phyloP scores from a whole-genome alignment of 495 filamentous ascomycete genomes.

The Xylaria castorea region DNA sequence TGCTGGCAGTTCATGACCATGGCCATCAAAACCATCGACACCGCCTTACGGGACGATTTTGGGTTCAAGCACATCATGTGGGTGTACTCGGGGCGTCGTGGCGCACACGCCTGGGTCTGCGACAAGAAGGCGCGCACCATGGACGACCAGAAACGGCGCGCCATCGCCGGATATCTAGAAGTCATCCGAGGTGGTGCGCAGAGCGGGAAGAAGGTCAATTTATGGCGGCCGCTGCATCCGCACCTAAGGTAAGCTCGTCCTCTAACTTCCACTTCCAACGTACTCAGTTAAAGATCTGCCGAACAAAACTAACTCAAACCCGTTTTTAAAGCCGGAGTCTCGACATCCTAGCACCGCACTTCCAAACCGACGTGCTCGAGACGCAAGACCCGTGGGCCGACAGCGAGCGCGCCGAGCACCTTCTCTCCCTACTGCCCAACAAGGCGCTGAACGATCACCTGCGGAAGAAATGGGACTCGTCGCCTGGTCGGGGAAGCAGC shows the following conservation, averaged over 20 bases:
- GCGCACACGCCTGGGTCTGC: conserved; percentile 98
- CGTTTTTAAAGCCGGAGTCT: conserved; percentile 72
- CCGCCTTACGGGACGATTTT: conserved; percentile 87
- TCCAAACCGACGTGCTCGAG: conserved; percentile 78
- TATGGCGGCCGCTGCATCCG: conserved; percentile 86
- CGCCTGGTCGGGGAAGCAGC: conserved; percentile 72
- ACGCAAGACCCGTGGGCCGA: conserved; percentile 86
- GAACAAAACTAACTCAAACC: not conserved
- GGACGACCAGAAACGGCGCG: conserved; percentile 81
- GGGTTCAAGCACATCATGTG: conserved; percentile 96
- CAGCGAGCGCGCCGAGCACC: conserved; percentile 68
- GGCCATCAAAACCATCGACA: conserved; percentile 92
- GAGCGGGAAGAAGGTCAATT: conserved; percentile 85
- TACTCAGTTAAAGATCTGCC: not conserved
- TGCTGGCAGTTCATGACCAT: conserved; percentile 98
- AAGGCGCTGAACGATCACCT: conserved; percentile 73
- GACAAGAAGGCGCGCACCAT: conserved; percentile 83
- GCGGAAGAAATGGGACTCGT: conserved; percentile 87
- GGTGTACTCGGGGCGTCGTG: conserved; percentile 97
- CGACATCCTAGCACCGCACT: conserved; percentile 69
- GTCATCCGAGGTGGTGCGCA: conserved; percentile 82
- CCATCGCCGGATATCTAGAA: conserved; percentile 87
- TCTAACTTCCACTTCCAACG: not conserved
- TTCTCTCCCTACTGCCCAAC: conserved; percentile 82
- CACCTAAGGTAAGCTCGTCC: conserved; percentile 69